Evolutionary conservation across 1,284 basidiomycete genomes (phyloP), one percentile per base, ranked within the genome.

Genomic region (Pseudozyma sp.): DNA sequence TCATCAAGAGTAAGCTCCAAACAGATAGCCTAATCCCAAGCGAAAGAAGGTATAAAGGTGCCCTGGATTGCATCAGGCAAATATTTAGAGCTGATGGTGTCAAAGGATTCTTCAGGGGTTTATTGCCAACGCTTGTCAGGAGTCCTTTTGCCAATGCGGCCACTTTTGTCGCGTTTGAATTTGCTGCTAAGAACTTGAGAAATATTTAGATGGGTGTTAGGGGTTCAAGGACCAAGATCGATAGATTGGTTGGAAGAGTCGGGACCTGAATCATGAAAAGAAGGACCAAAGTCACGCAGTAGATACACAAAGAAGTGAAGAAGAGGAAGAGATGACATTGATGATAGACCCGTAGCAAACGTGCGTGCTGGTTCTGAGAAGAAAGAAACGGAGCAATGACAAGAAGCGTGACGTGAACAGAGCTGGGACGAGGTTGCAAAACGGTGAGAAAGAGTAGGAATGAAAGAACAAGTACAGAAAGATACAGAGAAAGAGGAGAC

Each of bases 1-100:
- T 97, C 89, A 90, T 97, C 85, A 98, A 98, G 85, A 93, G 92
- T 34, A 90, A 94, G 60, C 91, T 97, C 87, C 96, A 98, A 87
- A 97, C 95, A 0, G 96, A 98, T 83, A 59, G 77, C 6, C 90
- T 92, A 79, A 56, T 58, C 13, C 70, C 76, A 0, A 25, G 49
- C 4, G n/a, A 78, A n/a, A 58, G 80, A 16, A 92, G 92, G 84
- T 98, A 95, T 87, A 89, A 87, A 44, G 92, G 92, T 12, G 90
- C 92, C 11, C 74, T 93, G 38, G 92, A 97, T 84, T 97, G 94
- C 78, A 90, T 92, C 42, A 89, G 89, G 42, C 92, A 90, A 69
- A 91, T 94, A 16, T 95, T 91, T 90, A 87, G 89, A 60, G 88
- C 90, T 12, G 93, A 95, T 85, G 96, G 95, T 3, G 86, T 91